phyloP scores from a whole-genome alignment of 129 eudicot genomes.

The Centaurea solstitialis region DNA sequence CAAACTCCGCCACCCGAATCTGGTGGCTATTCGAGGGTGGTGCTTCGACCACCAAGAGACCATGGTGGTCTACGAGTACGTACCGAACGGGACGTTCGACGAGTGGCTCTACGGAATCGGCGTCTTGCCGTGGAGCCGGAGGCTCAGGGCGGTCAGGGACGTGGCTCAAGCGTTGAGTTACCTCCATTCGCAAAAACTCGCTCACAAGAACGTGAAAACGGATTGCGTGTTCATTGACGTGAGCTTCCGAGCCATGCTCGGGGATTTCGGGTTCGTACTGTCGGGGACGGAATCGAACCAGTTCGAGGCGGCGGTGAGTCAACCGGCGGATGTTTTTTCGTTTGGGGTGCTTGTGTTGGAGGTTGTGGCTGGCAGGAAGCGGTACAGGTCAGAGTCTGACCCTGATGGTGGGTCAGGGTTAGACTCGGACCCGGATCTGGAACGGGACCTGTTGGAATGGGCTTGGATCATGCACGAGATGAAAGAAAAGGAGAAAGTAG shows the following conservation, averaged over 20 bases:
- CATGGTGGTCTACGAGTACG: conserved; percentile 64
- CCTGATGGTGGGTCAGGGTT: background rate
- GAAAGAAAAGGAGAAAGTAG: conserved; percentile 49
- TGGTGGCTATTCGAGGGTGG: conserved; percentile 73
- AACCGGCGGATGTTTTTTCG: conserved; percentile 55
- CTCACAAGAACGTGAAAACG: conserved; percentile 58
- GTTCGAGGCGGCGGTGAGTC: conserved; percentile 54
- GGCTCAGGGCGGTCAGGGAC: conserved; percentile 64
- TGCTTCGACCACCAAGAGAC: conserved; percentile 57
- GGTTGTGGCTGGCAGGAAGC: conserved; percentile 58
- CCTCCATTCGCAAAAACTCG: conserved; percentile 53
- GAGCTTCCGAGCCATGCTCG: conserved; percentile 57
- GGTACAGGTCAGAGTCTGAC: conserved; percentile 20
- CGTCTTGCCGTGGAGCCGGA: conserved; percentile 63
- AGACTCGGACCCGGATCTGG: conserved; percentile 22
- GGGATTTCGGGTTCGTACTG: conserved; percentile 59
- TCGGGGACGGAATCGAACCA: conserved; percentile 40
- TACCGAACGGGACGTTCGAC: conserved; percentile 56
- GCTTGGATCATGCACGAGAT: conserved; percentile 73
- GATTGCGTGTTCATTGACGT: conserved; percentile 58
- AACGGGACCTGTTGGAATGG: conserved; percentile 48
- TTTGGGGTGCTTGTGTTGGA: conserved; percentile 60
- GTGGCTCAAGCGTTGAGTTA: conserved; percentile 55
- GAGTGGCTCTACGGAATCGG: conserved; percentile 70
- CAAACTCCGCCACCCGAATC: conserved; percentile 63